Evolutionary conservation across 2,329 filamentous ascomycete species (phyloP).

Genomic region (Plenodomus lindquistii): DNA sequence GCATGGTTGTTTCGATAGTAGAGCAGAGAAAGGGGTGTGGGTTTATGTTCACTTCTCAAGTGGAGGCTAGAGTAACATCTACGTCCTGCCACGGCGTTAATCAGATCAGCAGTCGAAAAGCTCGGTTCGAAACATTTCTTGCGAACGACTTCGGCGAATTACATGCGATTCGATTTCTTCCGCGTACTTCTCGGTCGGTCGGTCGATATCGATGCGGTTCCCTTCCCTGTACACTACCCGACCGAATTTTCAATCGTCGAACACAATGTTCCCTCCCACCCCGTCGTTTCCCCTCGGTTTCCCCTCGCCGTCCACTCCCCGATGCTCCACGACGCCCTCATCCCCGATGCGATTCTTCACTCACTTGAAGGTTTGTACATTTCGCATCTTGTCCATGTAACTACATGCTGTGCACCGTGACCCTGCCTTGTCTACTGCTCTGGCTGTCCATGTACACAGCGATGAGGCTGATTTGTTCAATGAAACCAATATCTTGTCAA

Average conservation of each 20-base stretch:
- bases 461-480: not conserved
- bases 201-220: conserved; percentile 39
- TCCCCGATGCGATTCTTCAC: conserved; percentile 2
- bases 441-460: not conserved
- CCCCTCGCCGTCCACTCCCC: conserved; percentile 6
- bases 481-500: no score
- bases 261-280: conserved; percentile 19
- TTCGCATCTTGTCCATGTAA: conserved; percentile 6
- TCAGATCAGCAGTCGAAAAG: conserved; percentile 40
- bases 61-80: conserved; percentile 30
- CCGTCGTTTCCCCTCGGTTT: conserved; percentile 3
- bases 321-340: conserved; percentile 10
- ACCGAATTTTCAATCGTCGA: conserved; percentile 41
- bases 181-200: conserved; percentile 36
- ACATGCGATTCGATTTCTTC: conserved; percentile 38
- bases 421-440: not conserved
- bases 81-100: conserved; percentile 38
- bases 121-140: conserved; percentile 37
- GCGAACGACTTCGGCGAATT: conserved; percentile 43
- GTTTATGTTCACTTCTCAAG: conserved; percentile 27
- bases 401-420: conserved; percentile 2
- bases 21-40: conserved; percentile 25
- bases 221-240: conserved; percentile 44
- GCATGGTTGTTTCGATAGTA: conserved; percentile 28
- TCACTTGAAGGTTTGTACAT: conserved; percentile 14